Conservation (phyloP, 805 yeast genomes). For the Metschnikowia drakensbergensis region DNA sequence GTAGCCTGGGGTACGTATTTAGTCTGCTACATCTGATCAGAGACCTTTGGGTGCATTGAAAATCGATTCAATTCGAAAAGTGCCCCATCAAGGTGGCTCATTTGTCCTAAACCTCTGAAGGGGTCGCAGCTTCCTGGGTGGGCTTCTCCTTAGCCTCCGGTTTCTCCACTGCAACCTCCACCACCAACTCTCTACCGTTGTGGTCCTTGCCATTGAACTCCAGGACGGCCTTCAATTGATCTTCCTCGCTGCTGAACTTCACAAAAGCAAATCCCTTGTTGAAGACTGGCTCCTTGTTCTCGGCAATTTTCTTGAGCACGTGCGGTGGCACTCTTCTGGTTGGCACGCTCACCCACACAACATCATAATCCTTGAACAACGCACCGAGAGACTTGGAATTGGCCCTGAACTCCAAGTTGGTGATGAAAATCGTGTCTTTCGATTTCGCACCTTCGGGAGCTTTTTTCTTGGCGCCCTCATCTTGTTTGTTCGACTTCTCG, state of each 20-base stretch:
- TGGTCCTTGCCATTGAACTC: constrained; percentile 61
- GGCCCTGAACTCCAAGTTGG: constrained; percentile 53
- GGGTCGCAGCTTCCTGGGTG: neutral
- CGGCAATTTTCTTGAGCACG: constrained; percentile 41
- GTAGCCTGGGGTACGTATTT: neutral
- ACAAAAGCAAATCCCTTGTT: constrained; percentile 67
- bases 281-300: constrained; percentile 38
- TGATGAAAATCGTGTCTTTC: constrained; percentile 55
- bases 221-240: constrained; percentile 67
- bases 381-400: constrained; percentile 44
- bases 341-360: constrained; percentile 60
- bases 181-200: constrained; percentile 62
- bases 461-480: constrained; percentile 6
- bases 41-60: no score
- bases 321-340: constrained; percentile 43
- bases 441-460: constrained; percentile 52
- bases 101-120: neutral
- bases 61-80: no score
- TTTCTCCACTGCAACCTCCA: constrained; percentile 70
- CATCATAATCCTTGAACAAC: constrained; percentile 46
- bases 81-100: neutral
- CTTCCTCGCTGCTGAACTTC: constrained; percentile 54
- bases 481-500: constrained; percentile 1
- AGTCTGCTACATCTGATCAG: neutral
- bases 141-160: constrained; percentile 9